Conservation (phyloP, 805 yeast species). For the Candida khao-thaluensis region DNA sequence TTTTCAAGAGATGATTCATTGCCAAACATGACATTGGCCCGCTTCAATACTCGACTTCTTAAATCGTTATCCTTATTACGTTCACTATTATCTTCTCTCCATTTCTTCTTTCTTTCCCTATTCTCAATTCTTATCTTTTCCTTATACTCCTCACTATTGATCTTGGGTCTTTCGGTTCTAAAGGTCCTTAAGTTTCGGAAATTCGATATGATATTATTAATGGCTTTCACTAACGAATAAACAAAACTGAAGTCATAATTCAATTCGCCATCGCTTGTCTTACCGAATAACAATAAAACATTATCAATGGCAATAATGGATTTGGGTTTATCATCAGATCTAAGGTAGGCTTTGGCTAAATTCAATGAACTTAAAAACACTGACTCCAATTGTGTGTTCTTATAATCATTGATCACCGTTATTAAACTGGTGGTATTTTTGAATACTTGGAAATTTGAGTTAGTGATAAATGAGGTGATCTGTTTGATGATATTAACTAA, state of each 20-base stretch:
- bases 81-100: constrained; percentile 79
- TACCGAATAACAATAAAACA: constrained; percentile 15
- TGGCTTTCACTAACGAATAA: constrained; percentile 17
- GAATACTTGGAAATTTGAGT: constrained; percentile 17
- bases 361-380: constrained; percentile 14
- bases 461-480: constrained; percentile 15
- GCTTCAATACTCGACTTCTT: constrained; percentile 68
- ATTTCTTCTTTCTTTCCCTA: constrained; percentile 73
- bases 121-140: constrained; percentile 66
- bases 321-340: constrained; percentile 11
- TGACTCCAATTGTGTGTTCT: constrained; percentile 11
- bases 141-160: constrained; percentile 40
- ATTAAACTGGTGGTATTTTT: constrained; percentile 16
- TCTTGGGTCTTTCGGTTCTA: constrained; percentile 22
- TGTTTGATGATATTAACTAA: constrained; percentile 14
- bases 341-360: constrained; percentile 14
- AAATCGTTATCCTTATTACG: constrained; percentile 87
- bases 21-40: constrained; percentile 71
- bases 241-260: constrained; percentile 14
- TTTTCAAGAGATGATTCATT: constrained; percentile 50
- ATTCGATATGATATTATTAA: constrained; percentile 25
- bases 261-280: constrained; percentile 9
- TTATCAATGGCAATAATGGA: constrained; percentile 16
- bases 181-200: constrained; percentile 21
- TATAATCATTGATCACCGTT: constrained; percentile 14